Evolutionary conservation across 2,329 filamentous ascomycete genomes (phyloP), one percentile per base, ranked within the genome.

Genomic region (Aspergillus hiratsukae): DNA sequence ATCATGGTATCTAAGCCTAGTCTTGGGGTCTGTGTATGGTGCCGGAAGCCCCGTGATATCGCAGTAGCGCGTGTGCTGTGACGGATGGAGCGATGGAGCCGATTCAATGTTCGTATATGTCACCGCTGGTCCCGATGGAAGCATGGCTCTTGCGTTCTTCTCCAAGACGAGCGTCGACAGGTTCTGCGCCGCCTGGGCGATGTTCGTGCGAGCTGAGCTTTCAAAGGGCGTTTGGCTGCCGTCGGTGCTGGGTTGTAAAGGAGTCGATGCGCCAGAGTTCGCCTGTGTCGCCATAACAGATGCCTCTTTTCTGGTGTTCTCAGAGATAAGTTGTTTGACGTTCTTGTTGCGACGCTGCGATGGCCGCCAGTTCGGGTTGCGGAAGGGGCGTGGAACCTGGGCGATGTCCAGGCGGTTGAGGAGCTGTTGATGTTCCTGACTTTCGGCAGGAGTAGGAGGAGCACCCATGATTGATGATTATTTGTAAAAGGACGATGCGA

Each of bases 21-120:
- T 96, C 82, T 99, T 99, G 2, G 94, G 95, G 71, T 99, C 94
- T 31, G 90, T 85, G 72, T 99, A 99, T 5, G 89, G 88, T 29
- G 91, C 90, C n/a, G 90, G 85, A 62, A 99, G 77, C 1, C 94
- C 95, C 1, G 94, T 99, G 66, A 99, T 84, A 74, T 99, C 95
- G 78, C 94, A 99, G 75, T 97, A 99, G 67, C 88, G 89, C 75
- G 87, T 91, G 69, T 90, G 84, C 64, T 91, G 88, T 51, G 88
- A 88, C 6, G 85, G 83, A 67, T 85, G 83, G 66, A 97, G 79
- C 57, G 89, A 94, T 41, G 94, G 94, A 3, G 94, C 93, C 49
- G 90, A 91, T 74, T 97, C 94, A 61, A 99, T 95, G 70, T 97
- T 97, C 6, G 91, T 96, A 74, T 97, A 99, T 1, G 94, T 97